phyloP scores from a whole-genome alignment of 495 filamentous ascomycete genomes.

The Barbatosphaeria neglecta region DNA sequence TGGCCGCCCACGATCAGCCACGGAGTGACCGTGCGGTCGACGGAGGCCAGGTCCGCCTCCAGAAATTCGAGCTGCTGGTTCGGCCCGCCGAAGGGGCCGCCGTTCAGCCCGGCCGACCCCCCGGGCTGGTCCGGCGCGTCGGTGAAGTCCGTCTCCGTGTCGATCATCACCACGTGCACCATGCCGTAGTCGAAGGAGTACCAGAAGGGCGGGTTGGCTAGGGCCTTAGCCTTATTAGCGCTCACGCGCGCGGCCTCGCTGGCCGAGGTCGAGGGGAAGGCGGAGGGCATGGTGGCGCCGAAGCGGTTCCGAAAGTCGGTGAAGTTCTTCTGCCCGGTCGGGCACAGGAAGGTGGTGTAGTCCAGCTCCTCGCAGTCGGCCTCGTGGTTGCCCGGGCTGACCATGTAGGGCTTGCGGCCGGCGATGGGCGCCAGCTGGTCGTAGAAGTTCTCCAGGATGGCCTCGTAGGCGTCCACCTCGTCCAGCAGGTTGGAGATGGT shows the following conservation, averaged over 20 bases:
- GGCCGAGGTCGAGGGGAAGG: constrained; percentile 33
- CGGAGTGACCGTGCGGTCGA: constrained; percentile 38
- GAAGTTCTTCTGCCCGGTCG: constrained; percentile 47
- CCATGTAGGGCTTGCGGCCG: constrained; percentile 32
- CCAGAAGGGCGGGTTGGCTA: constrained; percentile 51
- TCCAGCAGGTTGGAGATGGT: constrained; percentile 28
- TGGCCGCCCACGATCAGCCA: constrained; percentile 52
- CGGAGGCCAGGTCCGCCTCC: constrained; percentile 30
- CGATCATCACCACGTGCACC: constrained; percentile 43
- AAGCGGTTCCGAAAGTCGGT: constrained; percentile 48
- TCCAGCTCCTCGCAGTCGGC: constrained; percentile 31
- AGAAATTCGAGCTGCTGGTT: constrained; percentile 35
- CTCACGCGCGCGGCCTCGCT: constrained; percentile 28
- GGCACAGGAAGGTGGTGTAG: constrained; percentile 33
- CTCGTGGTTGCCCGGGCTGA: constrained; percentile 33
- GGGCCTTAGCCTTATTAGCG: constrained; percentile 33
- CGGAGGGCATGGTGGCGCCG: constrained; percentile 36
- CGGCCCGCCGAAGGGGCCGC: constrained; percentile 38
- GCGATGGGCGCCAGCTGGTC: constrained; percentile 30
- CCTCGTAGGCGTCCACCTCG: constrained; percentile 28
- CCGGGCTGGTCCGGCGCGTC: constrained; percentile 31
- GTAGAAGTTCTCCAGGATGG: constrained; percentile 33
- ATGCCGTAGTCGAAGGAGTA: constrained; percentile 55
- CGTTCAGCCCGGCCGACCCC: constrained; percentile 33
- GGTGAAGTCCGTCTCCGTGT: constrained; percentile 44